Percentiles rank a stretch among this genome's conserved stretches.
Conservation (phyloP, 208 protist genomes). For the Wallacemonas sp. region DNA sequence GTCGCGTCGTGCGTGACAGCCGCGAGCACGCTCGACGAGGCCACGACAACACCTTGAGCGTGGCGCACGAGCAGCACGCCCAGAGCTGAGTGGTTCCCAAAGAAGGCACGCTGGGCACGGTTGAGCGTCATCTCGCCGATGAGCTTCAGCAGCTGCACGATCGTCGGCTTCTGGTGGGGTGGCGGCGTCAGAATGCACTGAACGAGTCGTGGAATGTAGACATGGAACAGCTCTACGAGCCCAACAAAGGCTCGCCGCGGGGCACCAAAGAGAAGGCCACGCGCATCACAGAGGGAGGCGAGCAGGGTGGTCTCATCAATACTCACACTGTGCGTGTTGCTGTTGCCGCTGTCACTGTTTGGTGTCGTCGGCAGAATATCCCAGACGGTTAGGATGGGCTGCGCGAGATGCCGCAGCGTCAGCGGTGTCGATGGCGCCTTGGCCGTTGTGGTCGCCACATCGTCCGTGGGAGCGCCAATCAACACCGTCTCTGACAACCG, state of each 20-base stretch:
- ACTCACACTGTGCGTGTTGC: too few relatives aligned
- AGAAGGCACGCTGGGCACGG: conserved; percentile 42
- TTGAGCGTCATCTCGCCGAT: conserved; percentile 41
- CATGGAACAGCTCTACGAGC: conserved; percentile 37
- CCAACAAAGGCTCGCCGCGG: conserved; percentile 31
- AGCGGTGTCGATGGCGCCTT: neutral
- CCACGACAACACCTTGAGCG: conserved; percentile 20
- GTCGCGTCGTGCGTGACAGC: neutral
- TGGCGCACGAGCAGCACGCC: conserved; percentile 32
- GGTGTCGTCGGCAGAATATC: neutral
- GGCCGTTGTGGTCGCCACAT: neutral
- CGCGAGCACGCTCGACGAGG: conserved; percentile 14
- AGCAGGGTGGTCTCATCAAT: neutral
- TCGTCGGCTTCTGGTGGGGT: conserved; percentile 10
- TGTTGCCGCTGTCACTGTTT: neutral
- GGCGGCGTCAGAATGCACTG: conserved; percentile 21
- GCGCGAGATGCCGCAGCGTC: conserved; percentile 2
- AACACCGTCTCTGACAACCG: conserved; percentile 16
- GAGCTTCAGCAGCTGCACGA: conserved; percentile 31
- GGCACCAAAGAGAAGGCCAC: conserved; percentile 39
- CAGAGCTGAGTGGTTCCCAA: conserved; percentile 25
- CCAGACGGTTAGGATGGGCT: conserved; percentile 3
- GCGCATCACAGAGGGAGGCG: conserved; percentile 32
- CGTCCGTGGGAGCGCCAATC: neutral
- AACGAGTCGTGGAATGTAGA: conserved; percentile 23